phyloP scores from a whole-genome alignment of 805 yeast species.

The Saccharomycopsis fibuligera region DNA sequence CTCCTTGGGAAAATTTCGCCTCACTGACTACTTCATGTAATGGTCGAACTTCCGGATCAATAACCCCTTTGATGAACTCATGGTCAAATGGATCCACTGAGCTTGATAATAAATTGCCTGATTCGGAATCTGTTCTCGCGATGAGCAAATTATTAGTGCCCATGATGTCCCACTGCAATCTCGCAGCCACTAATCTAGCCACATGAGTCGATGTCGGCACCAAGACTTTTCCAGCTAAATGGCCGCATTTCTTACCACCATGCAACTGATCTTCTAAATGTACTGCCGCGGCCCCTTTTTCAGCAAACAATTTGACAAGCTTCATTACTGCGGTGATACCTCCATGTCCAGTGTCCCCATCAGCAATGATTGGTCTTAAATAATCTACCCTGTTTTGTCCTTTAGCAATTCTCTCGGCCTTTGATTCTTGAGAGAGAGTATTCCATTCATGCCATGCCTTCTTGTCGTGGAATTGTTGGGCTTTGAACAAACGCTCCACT shows the following conservation, averaged over 20 bases:
- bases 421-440: slow-evolving; percentile 17
- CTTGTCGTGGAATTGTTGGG: slow-evolving; percentile 52
- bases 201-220: slow-evolving; percentile 56
- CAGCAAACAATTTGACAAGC: slow-evolving; percentile 59
- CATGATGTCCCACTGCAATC: slow-evolving; percentile 63
- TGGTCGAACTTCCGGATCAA: slow-evolving; percentile 32
- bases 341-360: slow-evolving; percentile 65
- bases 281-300: slow-evolving; percentile 60
- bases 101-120: slow-evolving; percentile 44
- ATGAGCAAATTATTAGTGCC: slow-evolving; percentile 50
- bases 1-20: slow-evolving; percentile 35
- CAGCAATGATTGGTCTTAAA: slow-evolving; percentile 57
- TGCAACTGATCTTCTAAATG: slow-evolving; percentile 60
- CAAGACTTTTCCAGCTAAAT: slow-evolving; percentile 52
- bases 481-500: slow-evolving; percentile 51
- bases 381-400: slow-evolving; percentile 37
- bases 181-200: slow-evolving; percentile 47
- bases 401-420: slow-evolving; percentile 23
- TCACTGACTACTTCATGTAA: slow-evolving; percentile 39
- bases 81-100: slow-evolving; percentile 53
- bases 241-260: slow-evolving; percentile 64
- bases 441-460: slow-evolving; percentile 40
- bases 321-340: slow-evolving; percentile 59
- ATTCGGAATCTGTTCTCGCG: slow-evolving; percentile 57
- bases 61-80: slow-evolving; percentile 45